Conservation (phyloP, 2,329 filamentous ascomycete species). For the Ambrosiella xylebori region DNA sequence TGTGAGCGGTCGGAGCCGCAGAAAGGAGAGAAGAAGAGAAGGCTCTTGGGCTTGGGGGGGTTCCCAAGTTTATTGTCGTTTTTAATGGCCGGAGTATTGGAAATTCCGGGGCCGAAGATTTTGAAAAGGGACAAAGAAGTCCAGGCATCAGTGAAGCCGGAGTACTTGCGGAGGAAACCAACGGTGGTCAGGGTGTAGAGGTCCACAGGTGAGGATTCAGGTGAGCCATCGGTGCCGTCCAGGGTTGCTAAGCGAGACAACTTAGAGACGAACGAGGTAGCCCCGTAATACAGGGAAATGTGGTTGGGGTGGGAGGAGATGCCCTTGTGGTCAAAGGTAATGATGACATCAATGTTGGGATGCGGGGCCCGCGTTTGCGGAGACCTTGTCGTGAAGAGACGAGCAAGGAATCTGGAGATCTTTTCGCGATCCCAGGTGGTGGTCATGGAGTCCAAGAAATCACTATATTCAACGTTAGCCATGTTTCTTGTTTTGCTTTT, state of each 20-base stretch:
- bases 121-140: conserved; percentile 46
- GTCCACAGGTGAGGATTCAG: conserved; percentile 31
- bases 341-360: conserved; percentile 55
- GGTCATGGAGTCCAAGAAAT: conserved; percentile 85
- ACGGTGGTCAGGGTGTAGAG: conserved; percentile 72
- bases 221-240: neutral
- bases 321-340: conserved; percentile 77
- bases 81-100: conserved; percentile 5
- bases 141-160: conserved; percentile 57
- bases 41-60: conserved; percentile 29
- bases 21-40: conserved; percentile 58
- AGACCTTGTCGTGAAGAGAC: conserved; percentile 52
- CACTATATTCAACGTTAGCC: conserved; percentile 19
- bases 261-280: conserved; percentile 49
- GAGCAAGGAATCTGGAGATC: conserved; percentile 52
- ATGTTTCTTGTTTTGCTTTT: neutral
- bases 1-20: conserved; percentile 28
- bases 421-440: conserved; percentile 54
- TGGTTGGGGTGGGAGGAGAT: conserved; percentile 89
- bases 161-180: conserved; percentile 62
- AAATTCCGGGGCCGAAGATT: conserved; percentile 19
- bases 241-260: conserved; percentile 33
- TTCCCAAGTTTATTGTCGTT: conserved; percentile 19
- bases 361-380: conserved; percentile 23
- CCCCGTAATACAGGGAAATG: conserved; percentile 71